Evolutionary conservation across 805 yeast species (phyloP).

Genomic region (Sporopachydermia lactativora): DNA sequence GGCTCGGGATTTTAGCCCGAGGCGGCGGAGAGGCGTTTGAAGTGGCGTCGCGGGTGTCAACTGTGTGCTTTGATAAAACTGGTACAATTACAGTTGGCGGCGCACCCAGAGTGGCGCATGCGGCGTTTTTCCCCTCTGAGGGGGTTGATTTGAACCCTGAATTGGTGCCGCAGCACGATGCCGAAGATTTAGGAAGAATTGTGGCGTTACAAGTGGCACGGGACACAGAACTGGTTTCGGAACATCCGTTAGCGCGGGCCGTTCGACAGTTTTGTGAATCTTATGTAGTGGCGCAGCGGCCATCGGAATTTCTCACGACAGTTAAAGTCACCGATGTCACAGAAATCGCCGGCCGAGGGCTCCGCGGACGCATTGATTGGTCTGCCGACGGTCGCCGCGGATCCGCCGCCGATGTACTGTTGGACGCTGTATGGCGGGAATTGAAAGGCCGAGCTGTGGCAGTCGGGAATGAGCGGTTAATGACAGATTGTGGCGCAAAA

Average conservation of each 20-base stretch:
- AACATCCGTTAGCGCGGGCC: slow-evolving; percentile 56
- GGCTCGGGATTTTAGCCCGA: slow-evolving; percentile 56
- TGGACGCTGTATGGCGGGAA: slow-evolving; percentile 19
- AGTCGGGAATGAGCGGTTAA: slow-evolving; percentile 48
- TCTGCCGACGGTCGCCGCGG: slow-evolving; percentile 10
- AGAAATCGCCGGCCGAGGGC: slow-evolving; percentile 48
- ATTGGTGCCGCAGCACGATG: slow-evolving; percentile 12
- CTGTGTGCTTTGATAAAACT: slow-evolving; percentile 66
- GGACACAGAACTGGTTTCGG: slow-evolving; percentile 49
- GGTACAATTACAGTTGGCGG: slow-evolving; percentile 63
- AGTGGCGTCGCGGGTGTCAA: slow-evolving; percentile 50
- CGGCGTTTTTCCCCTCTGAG: slow-evolving; percentile 21
- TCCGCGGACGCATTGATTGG: slow-evolving; percentile 28
- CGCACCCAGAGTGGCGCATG: slow-evolving; percentile 41
- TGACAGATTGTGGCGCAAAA: slow-evolving; percentile 31
- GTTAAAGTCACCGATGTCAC: slow-evolving; percentile 31
- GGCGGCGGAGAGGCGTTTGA: slow-evolving; percentile 80
- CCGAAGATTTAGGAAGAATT: slow-evolving; percentile 10
- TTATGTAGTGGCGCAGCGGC: slow-evolving; percentile 6
- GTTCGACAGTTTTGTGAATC: slow-evolving; percentile 28
- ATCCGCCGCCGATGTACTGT: slow-evolving; percentile 3
- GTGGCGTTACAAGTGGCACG: slow-evolving; percentile 34
- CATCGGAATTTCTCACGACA: slow-evolving; percentile 11
- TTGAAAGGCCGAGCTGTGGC: slow-evolving; percentile 24
- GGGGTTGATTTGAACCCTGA: slow-evolving; percentile 8